phyloP scores from a whole-genome alignment of 495 filamentous ascomycete genomes.

The Annulohypoxylon nitens region DNA sequence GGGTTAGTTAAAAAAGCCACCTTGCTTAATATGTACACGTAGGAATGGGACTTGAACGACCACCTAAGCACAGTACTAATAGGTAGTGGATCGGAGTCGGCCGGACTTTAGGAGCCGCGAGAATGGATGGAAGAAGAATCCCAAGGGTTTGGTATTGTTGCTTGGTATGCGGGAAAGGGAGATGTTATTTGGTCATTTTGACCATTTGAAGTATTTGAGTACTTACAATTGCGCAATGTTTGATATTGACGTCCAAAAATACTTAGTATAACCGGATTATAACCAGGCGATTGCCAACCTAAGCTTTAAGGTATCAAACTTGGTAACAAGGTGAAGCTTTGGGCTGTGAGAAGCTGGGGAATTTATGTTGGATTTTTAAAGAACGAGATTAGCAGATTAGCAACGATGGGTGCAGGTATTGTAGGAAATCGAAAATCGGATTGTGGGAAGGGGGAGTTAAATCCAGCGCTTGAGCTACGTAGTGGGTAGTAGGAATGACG shows the following conservation, averaged over 20 bases:
- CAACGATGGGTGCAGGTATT: constrained; percentile 21
- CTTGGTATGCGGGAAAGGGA: constrained; percentile 24
- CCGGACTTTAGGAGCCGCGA: constrained; percentile 41
- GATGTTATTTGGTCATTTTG: neutral
- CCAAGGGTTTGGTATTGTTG: constrained; percentile 14
- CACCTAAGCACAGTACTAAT: constrained; percentile 4
- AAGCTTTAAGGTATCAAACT: neutral
- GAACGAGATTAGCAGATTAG: constrained; percentile 2
- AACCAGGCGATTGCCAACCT: neutral
- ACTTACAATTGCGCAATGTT: constrained; percentile 7
- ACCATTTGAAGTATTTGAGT: neutral
- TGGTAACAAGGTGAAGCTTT: neutral
- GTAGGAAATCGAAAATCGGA: constrained; percentile 32
- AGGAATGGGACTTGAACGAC: constrained; percentile 37
- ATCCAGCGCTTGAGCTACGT: constrained; percentile 27
- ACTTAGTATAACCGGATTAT: neutral
- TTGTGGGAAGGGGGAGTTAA: constrained; percentile 42
- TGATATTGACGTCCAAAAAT: constrained; percentile 10
- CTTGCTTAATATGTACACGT: constrained; percentile 48
- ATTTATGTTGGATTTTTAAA: neutral
- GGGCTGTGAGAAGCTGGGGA: neutral
- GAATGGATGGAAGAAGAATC: neutral
- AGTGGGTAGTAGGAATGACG: constrained; percentile 29
- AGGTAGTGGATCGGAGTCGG: constrained; percentile 39
- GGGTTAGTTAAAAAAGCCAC: constrained; percentile 53